Conservation (phyloP, 768 basidiomycete species). For the Amanita rubescens region DNA sequence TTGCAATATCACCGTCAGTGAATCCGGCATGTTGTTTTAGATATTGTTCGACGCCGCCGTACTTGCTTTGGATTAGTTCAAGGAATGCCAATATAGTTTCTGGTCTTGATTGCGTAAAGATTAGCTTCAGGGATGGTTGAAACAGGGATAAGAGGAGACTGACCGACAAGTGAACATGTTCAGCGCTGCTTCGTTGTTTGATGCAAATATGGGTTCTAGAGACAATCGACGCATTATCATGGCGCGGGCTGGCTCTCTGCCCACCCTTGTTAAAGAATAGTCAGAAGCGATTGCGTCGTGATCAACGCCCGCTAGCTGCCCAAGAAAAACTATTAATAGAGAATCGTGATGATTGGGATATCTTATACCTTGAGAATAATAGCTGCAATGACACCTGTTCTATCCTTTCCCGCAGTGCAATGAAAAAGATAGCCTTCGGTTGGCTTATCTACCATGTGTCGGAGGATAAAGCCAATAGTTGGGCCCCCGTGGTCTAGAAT, state of each 20-base stretch:
- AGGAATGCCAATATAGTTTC: constrained; percentile 77
- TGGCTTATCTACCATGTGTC: constrained; percentile 67
- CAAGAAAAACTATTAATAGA: not conserved
- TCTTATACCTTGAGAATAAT: constrained; percentile 54
- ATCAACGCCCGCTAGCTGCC: constrained; percentile 65
- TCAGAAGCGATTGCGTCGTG: constrained; percentile 60
- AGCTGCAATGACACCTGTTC: constrained; percentile 72
- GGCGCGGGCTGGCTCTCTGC: constrained; percentile 70
- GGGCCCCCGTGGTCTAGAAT: constrained; percentile 67
- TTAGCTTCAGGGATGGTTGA: not conserved
- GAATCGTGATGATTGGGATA: constrained; percentile 2
- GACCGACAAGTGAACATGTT: constrained; percentile 81
- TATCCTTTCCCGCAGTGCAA: constrained; percentile 82
- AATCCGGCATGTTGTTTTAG: constrained; percentile 48
- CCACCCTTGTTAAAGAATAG: constrained; percentile 71
- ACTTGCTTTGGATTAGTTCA: constrained; percentile 49
- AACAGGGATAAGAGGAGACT: constrained; percentile 13
- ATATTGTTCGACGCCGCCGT: constrained; percentile 64
- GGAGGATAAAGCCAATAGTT: constrained; percentile 64
- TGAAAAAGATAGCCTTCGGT: constrained; percentile 63
- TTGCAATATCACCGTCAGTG: constrained; percentile 53
- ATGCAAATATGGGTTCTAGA: constrained; percentile 67
- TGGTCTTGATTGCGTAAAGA: constrained; percentile 30
- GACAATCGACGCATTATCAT: constrained; percentile 61
- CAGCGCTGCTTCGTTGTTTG: constrained; percentile 67